Percentiles rank a stretch among this genome's conserved stretches.
These are phyloP conservation scores for Colletotrichum zoysiae DNA, from an alignment of 2,329 filamentous ascomycete genomes.

Conservation along the genomic window DNA sequence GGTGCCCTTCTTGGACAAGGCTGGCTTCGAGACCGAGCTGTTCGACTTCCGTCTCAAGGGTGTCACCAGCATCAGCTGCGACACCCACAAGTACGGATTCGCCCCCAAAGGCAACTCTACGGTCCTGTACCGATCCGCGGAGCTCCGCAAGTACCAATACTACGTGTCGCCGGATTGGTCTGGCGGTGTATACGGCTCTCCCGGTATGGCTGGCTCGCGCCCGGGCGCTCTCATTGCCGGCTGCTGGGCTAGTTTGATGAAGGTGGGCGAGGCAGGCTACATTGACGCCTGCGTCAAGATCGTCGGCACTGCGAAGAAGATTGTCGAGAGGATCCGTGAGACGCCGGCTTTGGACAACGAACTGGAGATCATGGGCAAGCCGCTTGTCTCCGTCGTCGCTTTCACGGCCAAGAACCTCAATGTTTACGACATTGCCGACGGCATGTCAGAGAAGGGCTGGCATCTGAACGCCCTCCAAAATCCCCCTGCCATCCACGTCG, in stretches of 20 bases:
- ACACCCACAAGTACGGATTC: slow-evolving; percentile 99
- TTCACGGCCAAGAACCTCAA: slow-evolving; percentile 88
- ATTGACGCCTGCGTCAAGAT: slow-evolving; percentile 88
- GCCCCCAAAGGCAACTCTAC: slow-evolving; percentile 98
- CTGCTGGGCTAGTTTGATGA: slow-evolving; percentile 95
- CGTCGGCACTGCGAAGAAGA: slow-evolving; percentile 86
- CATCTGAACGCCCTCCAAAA: slow-evolving; percentile 95
- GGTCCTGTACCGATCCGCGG: slow-evolving; percentile 85
- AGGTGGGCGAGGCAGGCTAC: slow-evolving; percentile 88
- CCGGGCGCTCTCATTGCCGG: slow-evolving; percentile 95
- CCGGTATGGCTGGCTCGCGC: slow-evolving; percentile 89
- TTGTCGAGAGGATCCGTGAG: slow-evolving; percentile 79
- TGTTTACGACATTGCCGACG: slow-evolving; percentile 95
- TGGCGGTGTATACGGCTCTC: slow-evolving; percentile 95
- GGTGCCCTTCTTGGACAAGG: slow-evolving; percentile 89
- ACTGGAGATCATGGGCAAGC: slow-evolving; percentile 84
- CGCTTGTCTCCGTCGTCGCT: slow-evolving; percentile 90
- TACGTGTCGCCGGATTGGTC: slow-evolving; percentile 96
- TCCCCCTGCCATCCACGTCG: slow-evolving; percentile 92
- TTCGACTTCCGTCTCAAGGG: slow-evolving; percentile 97
- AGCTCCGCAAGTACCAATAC: slow-evolving; percentile 90
- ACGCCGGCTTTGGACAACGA: slow-evolving; percentile 78
- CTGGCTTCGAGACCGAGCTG: slow-evolving; percentile 88
- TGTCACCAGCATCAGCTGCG: slow-evolving; percentile 94
- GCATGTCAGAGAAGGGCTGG: slow-evolving; percentile 87